Evolutionary conservation across 768 basidiomycete genomes (phyloP).

Genomic region (Lentinula raphanica): DNA sequence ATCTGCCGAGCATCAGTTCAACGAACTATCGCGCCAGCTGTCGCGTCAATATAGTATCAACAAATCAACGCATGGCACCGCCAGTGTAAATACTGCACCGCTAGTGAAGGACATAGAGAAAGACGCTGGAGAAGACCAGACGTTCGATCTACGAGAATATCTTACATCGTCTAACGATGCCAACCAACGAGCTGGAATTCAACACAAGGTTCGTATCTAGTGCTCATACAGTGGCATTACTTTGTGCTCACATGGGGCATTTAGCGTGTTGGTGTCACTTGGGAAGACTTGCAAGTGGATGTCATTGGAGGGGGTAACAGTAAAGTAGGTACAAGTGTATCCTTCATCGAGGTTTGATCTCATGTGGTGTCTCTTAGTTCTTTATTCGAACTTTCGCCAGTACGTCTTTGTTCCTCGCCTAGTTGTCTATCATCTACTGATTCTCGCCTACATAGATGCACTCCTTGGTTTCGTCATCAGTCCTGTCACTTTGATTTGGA

Average conservation of each 20-base stretch:
- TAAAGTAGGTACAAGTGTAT: slow-evolving; percentile 38
- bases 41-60: slow-evolving; percentile 19
- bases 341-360: neutral
- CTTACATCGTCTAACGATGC: slow-evolving; percentile 63
- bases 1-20: slow-evolving; percentile 48
- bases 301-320: slow-evolving; percentile 49
- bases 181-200: slow-evolving; percentile 58
- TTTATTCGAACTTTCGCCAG: slow-evolving; percentile 59
- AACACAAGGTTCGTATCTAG: slow-evolving; percentile 45
- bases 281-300: slow-evolving; percentile 64
- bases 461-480: slow-evolving; percentile 46
- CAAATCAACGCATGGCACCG: slow-evolving; percentile 14
- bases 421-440: neutral
- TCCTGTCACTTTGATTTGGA: slow-evolving; percentile 46
- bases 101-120: slow-evolving; percentile 43
- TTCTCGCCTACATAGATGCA: slow-evolving; percentile 38
- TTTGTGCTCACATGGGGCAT: neutral
- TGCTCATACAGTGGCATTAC: neutral
- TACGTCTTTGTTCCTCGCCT: slow-evolving; percentile 20
- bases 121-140: slow-evolving; percentile 23
- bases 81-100: slow-evolving; percentile 27
- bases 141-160: slow-evolving; percentile 67
- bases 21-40: slow-evolving; percentile 44
- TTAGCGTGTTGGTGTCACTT: slow-evolving; percentile 67
- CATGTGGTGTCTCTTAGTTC: slow-evolving; percentile 28